Percentiles rank a stretch among this genome's conserved stretches.
Evolutionary conservation across 148 eudicot genomes (phyloP).

Genomic region (Cornus kousa): DNA sequence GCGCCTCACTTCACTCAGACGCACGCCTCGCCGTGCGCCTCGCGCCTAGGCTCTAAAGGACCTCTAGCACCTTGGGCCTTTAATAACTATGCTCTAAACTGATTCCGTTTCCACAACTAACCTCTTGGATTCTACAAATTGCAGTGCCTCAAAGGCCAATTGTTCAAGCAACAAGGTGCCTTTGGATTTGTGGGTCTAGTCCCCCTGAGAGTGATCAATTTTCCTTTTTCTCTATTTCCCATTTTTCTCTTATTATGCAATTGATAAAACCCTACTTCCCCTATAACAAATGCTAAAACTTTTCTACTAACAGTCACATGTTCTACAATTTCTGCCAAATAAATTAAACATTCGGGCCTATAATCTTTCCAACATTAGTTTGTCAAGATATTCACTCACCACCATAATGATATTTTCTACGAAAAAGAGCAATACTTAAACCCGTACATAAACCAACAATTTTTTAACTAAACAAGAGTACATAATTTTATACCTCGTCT

Average conservation of each 20-base stretch:
- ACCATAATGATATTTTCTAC: background rate
- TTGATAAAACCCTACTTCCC: background rate
- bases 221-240: background rate
- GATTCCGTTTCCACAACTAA: background rate
- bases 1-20: no score
- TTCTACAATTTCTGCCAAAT: background rate
- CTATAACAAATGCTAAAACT: background rate
- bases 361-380: background rate
- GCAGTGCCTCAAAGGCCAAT: no score
- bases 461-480: constrained; percentile 2
- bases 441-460: background rate
- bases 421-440: background rate
- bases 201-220: constrained; percentile 2
- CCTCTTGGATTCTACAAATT: background rate
- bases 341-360: background rate
- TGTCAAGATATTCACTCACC: background rate
- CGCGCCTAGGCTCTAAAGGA: no score
- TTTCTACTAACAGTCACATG: background rate
- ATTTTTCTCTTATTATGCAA: background rate
- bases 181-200: background rate
- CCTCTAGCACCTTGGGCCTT: no score
- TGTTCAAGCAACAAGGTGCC: background rate
- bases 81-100: no score
- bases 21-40: no score
- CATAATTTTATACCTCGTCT: constrained; percentile 74